Evolutionary conservation across 2,329 filamentous ascomycete species (phyloP).

Genomic region (Thermothelomyces thermophilus): DNA sequence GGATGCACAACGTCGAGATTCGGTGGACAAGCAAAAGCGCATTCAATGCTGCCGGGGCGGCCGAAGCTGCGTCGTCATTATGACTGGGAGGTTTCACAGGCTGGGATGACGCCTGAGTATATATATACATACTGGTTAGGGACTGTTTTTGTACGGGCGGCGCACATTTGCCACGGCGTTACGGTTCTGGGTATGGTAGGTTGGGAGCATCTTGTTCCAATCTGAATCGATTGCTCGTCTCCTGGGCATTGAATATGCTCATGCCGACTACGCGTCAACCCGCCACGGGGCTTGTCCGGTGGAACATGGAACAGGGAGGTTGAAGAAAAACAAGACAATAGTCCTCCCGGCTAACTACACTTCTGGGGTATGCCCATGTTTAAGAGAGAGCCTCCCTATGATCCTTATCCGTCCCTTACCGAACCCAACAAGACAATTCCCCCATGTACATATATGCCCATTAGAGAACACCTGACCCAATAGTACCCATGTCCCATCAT

Average conservation of each 20-base stretch:
- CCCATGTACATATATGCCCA: conserved; percentile 2
- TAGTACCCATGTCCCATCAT: neutral
- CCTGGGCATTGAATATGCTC: neutral
- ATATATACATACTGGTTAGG: conserved; percentile 1
- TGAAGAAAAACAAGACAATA: neutral
- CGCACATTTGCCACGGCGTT: conserved; percentile 12
- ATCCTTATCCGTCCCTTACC: neutral
- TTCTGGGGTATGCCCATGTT: conserved; percentile 9
- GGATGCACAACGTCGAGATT: conserved; percentile 78
- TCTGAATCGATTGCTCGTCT: neutral
- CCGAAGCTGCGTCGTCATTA: conserved; percentile 53
- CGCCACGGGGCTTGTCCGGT: neutral
- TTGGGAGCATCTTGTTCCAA: conserved; percentile 2
- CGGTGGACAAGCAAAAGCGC: conserved; percentile 54
- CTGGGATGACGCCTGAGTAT: conserved; percentile 12
- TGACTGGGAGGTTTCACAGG: conserved; percentile 28
- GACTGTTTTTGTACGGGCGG: conserved; percentile 3
- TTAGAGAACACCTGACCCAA: neutral
- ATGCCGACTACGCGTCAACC: neutral
- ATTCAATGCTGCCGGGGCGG: conserved; percentile 57
- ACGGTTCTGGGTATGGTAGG: conserved; percentile 6
- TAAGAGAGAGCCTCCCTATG: neutral
- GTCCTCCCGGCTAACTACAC: neutral
- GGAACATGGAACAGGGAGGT: no score
- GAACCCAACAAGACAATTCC: neutral